Conservation (phyloP, 2,329 filamentous ascomycete species). For the Aspergillus ustus region DNA sequence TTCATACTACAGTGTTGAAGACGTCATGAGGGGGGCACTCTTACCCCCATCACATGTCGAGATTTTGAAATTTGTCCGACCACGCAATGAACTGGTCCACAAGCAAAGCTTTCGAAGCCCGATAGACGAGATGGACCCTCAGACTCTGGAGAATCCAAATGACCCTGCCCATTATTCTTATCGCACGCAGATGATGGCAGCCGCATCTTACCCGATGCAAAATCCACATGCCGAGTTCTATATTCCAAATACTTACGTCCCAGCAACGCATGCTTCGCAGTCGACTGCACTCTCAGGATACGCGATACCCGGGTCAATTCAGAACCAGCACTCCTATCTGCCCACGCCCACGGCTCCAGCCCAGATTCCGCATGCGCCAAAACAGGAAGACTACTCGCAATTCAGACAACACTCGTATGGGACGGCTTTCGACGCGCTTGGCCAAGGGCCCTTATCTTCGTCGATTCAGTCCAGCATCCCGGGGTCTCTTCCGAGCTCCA, state of each 20-base stretch:
- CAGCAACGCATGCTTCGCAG: slow-evolving; percentile 39
- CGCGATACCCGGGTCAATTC: slow-evolving; percentile 38
- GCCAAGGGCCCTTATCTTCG: slow-evolving; percentile 38
- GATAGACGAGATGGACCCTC: slow-evolving; percentile 63
- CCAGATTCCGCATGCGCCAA: slow-evolving; percentile 32
- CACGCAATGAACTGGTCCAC: slow-evolving; percentile 62
- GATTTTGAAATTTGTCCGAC: slow-evolving; percentile 55
- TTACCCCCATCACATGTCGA: slow-evolving; percentile 62
- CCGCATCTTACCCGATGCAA: slow-evolving; percentile 42
- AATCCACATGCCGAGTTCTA: slow-evolving; percentile 43
- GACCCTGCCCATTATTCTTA: slow-evolving; percentile 50
- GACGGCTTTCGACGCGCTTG: slow-evolving; percentile 40
- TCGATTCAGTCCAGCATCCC: slow-evolving; percentile 39
- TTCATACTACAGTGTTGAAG: slow-evolving; percentile 83
- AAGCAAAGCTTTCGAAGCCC: slow-evolving; percentile 70
- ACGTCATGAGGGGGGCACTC: slow-evolving; percentile 69
- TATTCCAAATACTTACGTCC: slow-evolving; percentile 37
- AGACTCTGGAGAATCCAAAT: slow-evolving; percentile 42
- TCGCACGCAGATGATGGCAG: slow-evolving; percentile 42
- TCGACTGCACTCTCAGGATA: slow-evolving; percentile 40
- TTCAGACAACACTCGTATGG: slow-evolving; percentile 39
- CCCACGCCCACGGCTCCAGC: slow-evolving; percentile 36
- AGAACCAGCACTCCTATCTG: slow-evolving; percentile 41
- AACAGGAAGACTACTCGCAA: slow-evolving; percentile 44
- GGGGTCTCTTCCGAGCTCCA: slow-evolving; percentile 35